Conservation (phyloP, 805 yeast genomes). For the Metschnikowia gelsemii region DNA sequence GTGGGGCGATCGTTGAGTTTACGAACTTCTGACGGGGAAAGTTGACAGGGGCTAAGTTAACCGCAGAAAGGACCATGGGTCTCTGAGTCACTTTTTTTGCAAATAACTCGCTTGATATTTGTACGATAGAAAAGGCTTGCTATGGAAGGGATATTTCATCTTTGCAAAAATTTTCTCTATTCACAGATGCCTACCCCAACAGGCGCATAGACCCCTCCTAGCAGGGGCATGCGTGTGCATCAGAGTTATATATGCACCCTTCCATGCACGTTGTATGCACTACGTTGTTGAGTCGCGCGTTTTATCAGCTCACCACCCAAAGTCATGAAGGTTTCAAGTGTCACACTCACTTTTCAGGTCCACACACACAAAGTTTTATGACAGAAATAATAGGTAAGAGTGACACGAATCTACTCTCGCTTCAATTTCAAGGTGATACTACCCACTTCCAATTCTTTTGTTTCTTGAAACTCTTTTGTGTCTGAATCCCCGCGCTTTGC, state of each 20-base stretch:
- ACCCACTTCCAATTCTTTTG: no score
- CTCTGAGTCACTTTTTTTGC: not conserved
- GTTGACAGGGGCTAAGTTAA: not conserved
- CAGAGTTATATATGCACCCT: not conserved
- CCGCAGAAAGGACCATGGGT: not conserved
- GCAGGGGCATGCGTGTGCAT: not conserved
- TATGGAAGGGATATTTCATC: not conserved
- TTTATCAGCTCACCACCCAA: not conserved
- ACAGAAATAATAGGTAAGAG: not conserved
- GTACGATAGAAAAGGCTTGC: not conserved
- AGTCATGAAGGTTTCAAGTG: not conserved
- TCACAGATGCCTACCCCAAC: not conserved
- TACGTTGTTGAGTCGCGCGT: not conserved
- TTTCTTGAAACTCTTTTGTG: no score
- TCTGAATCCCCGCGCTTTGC: no score
- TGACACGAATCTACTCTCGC: not conserved
- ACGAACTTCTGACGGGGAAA: not conserved
- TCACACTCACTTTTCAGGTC: not conserved
- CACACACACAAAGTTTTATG: not conserved
- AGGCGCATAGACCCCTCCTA: not conserved
- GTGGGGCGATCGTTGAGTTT: slow-evolving; percentile 1
- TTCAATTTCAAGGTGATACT: no score
- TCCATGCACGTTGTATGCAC: not conserved
- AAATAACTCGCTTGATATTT: no score
- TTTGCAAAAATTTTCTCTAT: not conserved